Base-by-base conservation (phyloP, 768 basidiomycete genomes). In the Serendipita vermifera region DNA sequence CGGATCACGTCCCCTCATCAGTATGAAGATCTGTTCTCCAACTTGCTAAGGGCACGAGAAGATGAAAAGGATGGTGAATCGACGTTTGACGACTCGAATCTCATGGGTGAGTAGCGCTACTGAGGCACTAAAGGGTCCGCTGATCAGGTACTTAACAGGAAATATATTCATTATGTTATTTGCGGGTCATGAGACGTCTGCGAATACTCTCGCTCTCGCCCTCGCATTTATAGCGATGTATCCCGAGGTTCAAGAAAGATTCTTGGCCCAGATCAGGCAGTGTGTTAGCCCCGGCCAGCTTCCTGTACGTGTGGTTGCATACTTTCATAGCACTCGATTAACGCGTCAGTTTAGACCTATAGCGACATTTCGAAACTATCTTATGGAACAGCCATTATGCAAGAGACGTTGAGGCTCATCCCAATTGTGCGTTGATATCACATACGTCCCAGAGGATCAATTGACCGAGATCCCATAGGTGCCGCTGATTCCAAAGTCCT, bases 31-130 rank as follows among this genome's bases (percentile, higher is more conserved):
- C 65, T 81, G 15, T 76, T 82, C 61, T 75, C 68, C 60, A 75
- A 71, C 60, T 68, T 81, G 20, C 64, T 81, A 33, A 71, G 72
- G 58, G 77, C 77, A 5, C 79, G 75, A 62, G 71, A 73, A 55
- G 67, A 69, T 20, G 71, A 70, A 51, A 62, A 62, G 7, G 62
- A 66, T 24, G 64, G 58, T 3, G 59, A 61, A 15, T 55, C 62
- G n/a, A 68, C 67, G 58, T 61, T 77, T 48, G 68, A 67, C 5
- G 75, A 77, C 39, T 64, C 62, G n/a, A 77, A 79, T 60, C 64
- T 79, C 3, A 69, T 68, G 6, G 69, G 69, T 70, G 53, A 11
- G 64, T 55, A 43, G 15, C 41, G 38, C 9, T 24, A 24, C 56
- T 15, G 41, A 26, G 24, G 56, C 36, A 33, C 5, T 56, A 3